Percentiles rank a stretch among this genome's conserved stretches.
phyloP scores from a whole-genome alignment of 768 basidiomycete genomes.

The Tricholoma matsutake region DNA sequence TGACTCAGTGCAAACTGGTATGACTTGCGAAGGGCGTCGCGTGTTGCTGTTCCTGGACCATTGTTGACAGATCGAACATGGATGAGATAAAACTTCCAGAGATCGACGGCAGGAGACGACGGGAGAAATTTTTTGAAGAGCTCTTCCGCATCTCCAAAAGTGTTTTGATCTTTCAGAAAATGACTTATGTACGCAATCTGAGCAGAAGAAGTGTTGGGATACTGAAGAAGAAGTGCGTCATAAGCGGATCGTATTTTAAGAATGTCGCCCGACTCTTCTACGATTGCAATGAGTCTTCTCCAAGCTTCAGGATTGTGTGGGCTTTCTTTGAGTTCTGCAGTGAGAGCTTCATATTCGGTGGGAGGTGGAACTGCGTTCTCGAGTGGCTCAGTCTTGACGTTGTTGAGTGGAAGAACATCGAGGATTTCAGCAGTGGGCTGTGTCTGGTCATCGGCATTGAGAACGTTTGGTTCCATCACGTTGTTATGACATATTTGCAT shows the following conservation, averaged over 20 bases:
- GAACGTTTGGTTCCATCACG: neutral
- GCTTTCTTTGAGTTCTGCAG: constrained; percentile 58
- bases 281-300: constrained; percentile 72
- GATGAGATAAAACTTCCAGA: constrained; percentile 91
- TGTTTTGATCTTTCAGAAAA: constrained; percentile 58
- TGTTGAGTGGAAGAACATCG: constrained; percentile 26
- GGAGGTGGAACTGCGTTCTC: constrained; percentile 33
- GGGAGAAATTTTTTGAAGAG: constrained; percentile 88
- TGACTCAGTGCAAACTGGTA: constrained; percentile 91
- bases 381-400: constrained; percentile 24
- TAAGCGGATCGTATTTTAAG: constrained; percentile 79
- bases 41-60: constrained; percentile 56
- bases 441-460: constrained; percentile 23
- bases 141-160: constrained; percentile 76
- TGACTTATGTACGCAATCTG: constrained; percentile 85
- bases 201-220: constrained; percentile 85
- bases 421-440: constrained; percentile 36
- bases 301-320: constrained; percentile 77
- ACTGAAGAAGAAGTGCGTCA: constrained; percentile 77
- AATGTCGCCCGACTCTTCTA: constrained; percentile 75
- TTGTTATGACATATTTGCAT: no score
- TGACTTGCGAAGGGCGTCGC: constrained; percentile 79
- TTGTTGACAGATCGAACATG: constrained; percentile 85
- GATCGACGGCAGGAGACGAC: constrained; percentile 81
- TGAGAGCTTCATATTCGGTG: constrained; percentile 68